Evolutionary conservation across 495 filamentous ascomycete genomes (phyloP).

Genomic region (Aspergillus wentii): DNA sequence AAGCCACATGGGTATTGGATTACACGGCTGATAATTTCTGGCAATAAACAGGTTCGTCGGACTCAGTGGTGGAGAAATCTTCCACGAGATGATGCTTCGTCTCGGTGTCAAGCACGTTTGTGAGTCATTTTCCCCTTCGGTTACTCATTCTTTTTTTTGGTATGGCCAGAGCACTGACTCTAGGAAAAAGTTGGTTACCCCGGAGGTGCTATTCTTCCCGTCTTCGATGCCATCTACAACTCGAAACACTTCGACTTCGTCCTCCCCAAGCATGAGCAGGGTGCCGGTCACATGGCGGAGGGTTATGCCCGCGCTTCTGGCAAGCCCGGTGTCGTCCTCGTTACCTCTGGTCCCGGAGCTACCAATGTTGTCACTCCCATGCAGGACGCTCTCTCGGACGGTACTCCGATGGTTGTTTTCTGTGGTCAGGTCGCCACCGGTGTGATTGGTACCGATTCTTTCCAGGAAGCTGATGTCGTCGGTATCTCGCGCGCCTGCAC

Average conservation of each 20-base stretch:
- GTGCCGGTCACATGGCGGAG: slow-evolving; percentile 63
- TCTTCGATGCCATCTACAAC: slow-evolving; percentile 62
- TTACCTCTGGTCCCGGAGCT: slow-evolving; percentile 61
- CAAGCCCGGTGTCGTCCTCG: slow-evolving; percentile 56
- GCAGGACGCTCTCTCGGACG: slow-evolving; percentile 58
- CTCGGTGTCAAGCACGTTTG: slow-evolving; percentile 89
- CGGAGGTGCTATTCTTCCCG: slow-evolving; percentile 44
- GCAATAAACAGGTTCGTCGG: slow-evolving; percentile 70
- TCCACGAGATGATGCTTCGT: slow-evolving; percentile 98
- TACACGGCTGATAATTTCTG: slow-evolving; percentile 12
- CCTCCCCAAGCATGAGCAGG: slow-evolving; percentile 58
- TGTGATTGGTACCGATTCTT: slow-evolving; percentile 55
- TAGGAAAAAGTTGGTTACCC: slow-evolving; percentile 37
- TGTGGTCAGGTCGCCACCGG: slow-evolving; percentile 54
- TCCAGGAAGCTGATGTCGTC: slow-evolving; percentile 62
- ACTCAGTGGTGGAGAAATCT: slow-evolving; percentile 91
- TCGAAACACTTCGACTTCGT: slow-evolving; percentile 59
- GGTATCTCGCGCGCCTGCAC: slow-evolving; percentile 59
- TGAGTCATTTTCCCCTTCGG: slow-evolving; percentile 41
- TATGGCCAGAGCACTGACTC: slow-evolving; percentile 2
- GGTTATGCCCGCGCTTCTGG: slow-evolving; percentile 58
- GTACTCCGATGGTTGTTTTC: slow-evolving; percentile 60
- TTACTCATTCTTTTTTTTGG: too few relatives aligned
- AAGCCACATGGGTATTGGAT: too few relatives aligned
- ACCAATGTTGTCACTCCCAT: slow-evolving; percentile 61